Percentiles rank a stretch among this genome's conserved stretches.
phyloP scores from a whole-genome alignment of 805 yeast species.

The Myxozyma vanderwaltii region DNA sequence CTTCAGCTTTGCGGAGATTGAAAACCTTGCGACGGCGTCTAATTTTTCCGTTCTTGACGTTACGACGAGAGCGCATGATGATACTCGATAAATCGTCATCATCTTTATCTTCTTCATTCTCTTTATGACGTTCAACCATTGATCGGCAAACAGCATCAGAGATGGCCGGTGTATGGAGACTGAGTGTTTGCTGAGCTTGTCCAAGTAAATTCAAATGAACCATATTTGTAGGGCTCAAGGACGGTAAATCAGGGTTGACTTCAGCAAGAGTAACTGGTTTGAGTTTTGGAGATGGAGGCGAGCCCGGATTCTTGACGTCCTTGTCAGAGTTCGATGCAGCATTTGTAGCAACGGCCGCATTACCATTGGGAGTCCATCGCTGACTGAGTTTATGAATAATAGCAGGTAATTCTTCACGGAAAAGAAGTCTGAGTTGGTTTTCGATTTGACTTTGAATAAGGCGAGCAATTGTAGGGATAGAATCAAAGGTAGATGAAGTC shows the following conservation, averaged over 20 bases:
- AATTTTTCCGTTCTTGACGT: conserved; percentile 23
- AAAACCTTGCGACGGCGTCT: conserved; percentile 26
- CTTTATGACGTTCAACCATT: conserved; percentile 29
- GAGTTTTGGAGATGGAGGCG: conserved; percentile 34
- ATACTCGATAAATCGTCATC: conserved; percentile 32
- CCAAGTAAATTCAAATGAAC: conserved; percentile 66
- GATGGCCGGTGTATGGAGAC: conserved; percentile 63
- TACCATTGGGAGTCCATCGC: conserved; percentile 55
- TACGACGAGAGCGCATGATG: conserved; percentile 30
- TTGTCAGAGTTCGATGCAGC: conserved; percentile 22
- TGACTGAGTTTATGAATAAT: conserved; percentile 74
- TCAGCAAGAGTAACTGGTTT: conserved; percentile 52
- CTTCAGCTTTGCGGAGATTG: conserved; percentile 19
- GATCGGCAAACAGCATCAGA: conserved; percentile 62
- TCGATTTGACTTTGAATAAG: conserved; percentile 83
- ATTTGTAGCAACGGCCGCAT: conserved; percentile 16
- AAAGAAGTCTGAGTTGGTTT: conserved; percentile 72
- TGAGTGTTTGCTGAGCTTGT: conserved; percentile 77
- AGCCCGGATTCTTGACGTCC: conserved; percentile 33
- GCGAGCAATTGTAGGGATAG: conserved; percentile 78
- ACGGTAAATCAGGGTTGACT: conserved; percentile 61
- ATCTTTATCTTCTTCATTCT: conserved; percentile 26
- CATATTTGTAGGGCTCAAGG: conserved; percentile 66
- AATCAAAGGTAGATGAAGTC: conserved; percentile 84
- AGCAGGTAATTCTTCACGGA: conserved; percentile 81